Base-by-base conservation (phyloP, 768 basidiomycete species). In the Tephrocybe sp. region DNA sequence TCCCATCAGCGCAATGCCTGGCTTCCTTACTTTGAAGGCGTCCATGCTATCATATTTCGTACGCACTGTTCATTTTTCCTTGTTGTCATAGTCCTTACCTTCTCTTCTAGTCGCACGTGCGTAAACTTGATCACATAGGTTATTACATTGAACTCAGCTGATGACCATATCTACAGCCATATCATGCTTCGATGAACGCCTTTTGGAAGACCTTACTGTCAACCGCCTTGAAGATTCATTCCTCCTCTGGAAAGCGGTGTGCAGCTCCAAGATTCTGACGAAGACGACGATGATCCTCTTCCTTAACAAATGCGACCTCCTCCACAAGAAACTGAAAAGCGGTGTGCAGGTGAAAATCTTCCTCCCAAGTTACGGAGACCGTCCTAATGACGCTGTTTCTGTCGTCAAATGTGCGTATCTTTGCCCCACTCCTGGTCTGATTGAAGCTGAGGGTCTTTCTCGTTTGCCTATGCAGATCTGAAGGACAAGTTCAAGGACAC, bases 11-110 rank as follows among this genome's bases (percentile, higher is more conserved):
- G 87, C 12, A 75, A 81, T 39, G 83, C 83, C 22, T 89, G 87
- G 87, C 68, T 84, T 3, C 81, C 85, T 2, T 88, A 77, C 63
- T 89, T 89, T 48, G 84, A 89, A 54, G 79, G 81, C 54, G 77
- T 87, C 17, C 79, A 86, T 59, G 84, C 87, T 4, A 84, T 90
- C 57, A 89, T 90, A 53, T 89, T 90, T 68, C 80, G 88, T 64
- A 72, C 67, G 57, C 81, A 69, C 0, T 66, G 73, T 12, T 60
- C 66, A 2, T 64, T 33, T 20, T 26, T 51, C 23, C 51, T 43
- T 3, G 4, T 19, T 14, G n/a, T 38, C 12, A 19, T 20, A 12
- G 7, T 45, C 50, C 48, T 60, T 38, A 57, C 50, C 17, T 48
- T 75, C 56, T 66, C 20, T 38, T 26, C 71, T 54, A 76, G 77